phyloP scores from a whole-genome alignment of 2,329 filamentous ascomycete species.

The Rutstroemia sp. region DNA sequence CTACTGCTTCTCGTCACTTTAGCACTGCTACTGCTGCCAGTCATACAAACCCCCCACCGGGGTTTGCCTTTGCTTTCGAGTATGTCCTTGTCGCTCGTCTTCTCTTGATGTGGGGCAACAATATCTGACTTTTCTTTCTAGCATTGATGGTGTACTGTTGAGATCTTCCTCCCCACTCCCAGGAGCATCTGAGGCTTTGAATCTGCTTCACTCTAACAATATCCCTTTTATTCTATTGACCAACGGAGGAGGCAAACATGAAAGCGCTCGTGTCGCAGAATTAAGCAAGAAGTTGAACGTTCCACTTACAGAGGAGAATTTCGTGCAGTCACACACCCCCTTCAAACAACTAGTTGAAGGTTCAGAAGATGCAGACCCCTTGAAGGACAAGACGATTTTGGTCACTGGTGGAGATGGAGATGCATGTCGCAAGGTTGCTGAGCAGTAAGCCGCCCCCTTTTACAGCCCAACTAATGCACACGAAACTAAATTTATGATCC shows the following conservation, averaged over 20 bases:
- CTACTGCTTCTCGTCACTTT: background rate
- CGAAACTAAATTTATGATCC: constrained; percentile 6
- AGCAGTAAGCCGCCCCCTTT: constrained; percentile 35
- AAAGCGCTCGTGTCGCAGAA: constrained; percentile 64
- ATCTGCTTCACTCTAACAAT: constrained; percentile 61
- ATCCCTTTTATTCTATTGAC: constrained; percentile 94
- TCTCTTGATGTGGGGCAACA: background rate
- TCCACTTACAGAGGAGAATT: constrained; percentile 57
- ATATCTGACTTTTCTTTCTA: constrained; percentile 12
- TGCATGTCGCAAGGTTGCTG: constrained; percentile 51
- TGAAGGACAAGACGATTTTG: constrained; percentile 60
- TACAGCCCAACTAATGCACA: background rate
- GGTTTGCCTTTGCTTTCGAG: constrained; percentile 52
- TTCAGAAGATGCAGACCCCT: constrained; percentile 42
- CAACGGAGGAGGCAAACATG: constrained; percentile 85
- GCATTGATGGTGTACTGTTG: constrained; percentile 88
- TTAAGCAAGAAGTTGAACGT: constrained; percentile 60
- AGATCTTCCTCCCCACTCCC: constrained; percentile 73
- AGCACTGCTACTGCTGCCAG: background rate
- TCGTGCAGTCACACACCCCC: constrained; percentile 88
- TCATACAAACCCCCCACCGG: constrained; percentile 14
- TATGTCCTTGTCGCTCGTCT: constrained; percentile 26
- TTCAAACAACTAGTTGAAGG: constrained; percentile 64
- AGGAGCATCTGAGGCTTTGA: constrained; percentile 66
- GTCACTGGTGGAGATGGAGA: constrained; percentile 53